Base-by-base conservation (phyloP, 768 basidiomycete genomes). In the Hygrophoropsis aurantiaca region DNA sequence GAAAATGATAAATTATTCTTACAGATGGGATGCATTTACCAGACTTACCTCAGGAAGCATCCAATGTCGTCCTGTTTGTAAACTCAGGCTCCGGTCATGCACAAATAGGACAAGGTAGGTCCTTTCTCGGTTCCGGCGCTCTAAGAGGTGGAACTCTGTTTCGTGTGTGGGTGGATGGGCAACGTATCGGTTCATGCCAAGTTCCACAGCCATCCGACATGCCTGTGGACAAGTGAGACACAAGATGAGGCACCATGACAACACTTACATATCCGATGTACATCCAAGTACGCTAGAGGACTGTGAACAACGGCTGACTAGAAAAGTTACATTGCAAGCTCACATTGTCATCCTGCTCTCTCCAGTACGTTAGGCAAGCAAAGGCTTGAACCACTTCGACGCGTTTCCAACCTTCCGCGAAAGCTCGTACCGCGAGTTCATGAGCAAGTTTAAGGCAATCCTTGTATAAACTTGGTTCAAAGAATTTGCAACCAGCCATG, bases 351-450 rank as follows among this genome's bases (percentile, higher is more conserved):
- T 88, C 84, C 33, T 90, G 87, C 56, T 90, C 88, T 61, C 80
- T 85, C 90, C 90, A 94, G 66, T 94, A 94, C 32, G 85, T 90
- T 50, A 94, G 73, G 57, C 90, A 91, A 16, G 87, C 85, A 62
- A 92, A 89, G 21, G 90, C 89, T 66, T 95, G 93, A 4, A 90
- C 87, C 18, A 92, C 83, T 66, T 93, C 92, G 43, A 94, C 82
- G 51, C 83, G 77, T 62, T 89, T 86, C 79, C 80, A 84, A n/a
- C 76, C 78, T 52, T 87, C 82, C 25, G 81, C 75, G 57, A 94
- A 91, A 8, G 90, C 89, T 48, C 81, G 79, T 21, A 87, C 74
- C n/a, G 85, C 82, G 53, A 85, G 78, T 19, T 86, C 82, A 45
- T 88, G 74, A 11, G 88, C 85, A 16, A 92, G 77, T 48, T 80